Evolutionary conservation across 306 rosid species (phyloP), one percentile per base, ranked within the genome.

Genomic region (Nissolia schottii): DNA sequence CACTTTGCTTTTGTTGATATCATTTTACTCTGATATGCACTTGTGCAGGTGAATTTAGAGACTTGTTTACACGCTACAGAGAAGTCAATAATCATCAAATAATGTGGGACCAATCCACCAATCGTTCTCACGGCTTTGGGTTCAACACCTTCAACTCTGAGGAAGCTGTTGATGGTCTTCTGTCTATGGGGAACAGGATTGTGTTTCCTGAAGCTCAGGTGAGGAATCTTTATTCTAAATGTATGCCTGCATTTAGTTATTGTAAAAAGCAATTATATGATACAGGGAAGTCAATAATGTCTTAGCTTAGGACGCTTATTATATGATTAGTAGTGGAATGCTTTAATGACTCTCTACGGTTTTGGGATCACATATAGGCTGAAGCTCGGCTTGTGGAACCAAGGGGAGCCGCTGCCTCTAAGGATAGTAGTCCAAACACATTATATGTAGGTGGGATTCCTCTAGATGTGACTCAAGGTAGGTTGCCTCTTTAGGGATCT

Each of bases 151-250:
- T 90, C 18, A 93, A 90, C 7, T 41, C 93, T 18, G 99, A 94
- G 83, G 91, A 89, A 67, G 81, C 96, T 24, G 99, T 94, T 64
- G 99, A 94, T 46, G 91, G 89, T 60, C 90, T 94, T 55, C 79
- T 94, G 61, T 64, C 88, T 46, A 88, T 84, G 76, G 99, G 99
- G 71, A 94, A 91, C 89, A 94, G 85, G 79, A 83, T 94, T 81
- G 97, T 89, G 54, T 78, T 94, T 64, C 85, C 96, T 32, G 99
- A 97, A 56, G 32, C 93, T 81, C 99, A 91, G 93, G 99, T 94
- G 41, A 86, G 85, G 75, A 49, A 48, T 58, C 50, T 64, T 55
- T 6, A 24, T 74, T 51, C 45, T 13, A 31, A 50, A 69, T 6
- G 9, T 22, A 3, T 58, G 12, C 43, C 12, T 69, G 18, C 19